Evolutionary conservation across 164 flowering plant genomes (phyloP), one percentile per base, ranked within the genome.

Genomic region (Tinospora cordifolia): DNA sequence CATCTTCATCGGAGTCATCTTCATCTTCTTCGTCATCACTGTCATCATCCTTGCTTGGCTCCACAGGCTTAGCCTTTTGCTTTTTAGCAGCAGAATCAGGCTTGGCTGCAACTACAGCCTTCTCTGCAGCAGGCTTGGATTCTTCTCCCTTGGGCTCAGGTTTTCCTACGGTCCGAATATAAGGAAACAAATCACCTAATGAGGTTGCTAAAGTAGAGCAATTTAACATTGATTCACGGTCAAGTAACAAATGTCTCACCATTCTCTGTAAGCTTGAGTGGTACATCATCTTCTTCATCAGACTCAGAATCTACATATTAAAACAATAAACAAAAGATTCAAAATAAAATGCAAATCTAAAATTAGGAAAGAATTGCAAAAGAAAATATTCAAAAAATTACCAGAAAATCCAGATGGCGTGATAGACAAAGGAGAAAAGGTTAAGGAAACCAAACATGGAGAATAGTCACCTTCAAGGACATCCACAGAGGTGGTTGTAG

Each of bases 1-100:
- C 81, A 72, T 66, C 83, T 3, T 75, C 79, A 1, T 80, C 82
- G 66, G 66, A 63, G 39, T 77, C 85, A 46, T 73, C 71, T 3
- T 80, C 82, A 12, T 60, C 69, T 21, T 72, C 82, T 30, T 80
- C 82, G 30, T 78, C 83, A 64, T 70, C 75, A 9, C 80, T 81
- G 51, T 72, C 83, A 22, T 74, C 79, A 11, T 46, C 87, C 25
- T 77, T 79, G 8, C 22, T 74, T 39, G 79, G 82, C 60, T 80
- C 80, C 0, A 41, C 83, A 69, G 47, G 25, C 60, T 78, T 80
- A 24, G 39, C 80, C 62, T 77, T 81, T 30, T 71, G 75, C 69
- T 82, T 82, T 4, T 73, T 63, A 0, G 34, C 71, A 15, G 66
- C 58, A 51, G 77, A 63, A 54, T 66, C 75, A 49, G 73, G 73